Base-by-base conservation (phyloP, 2,329 filamentous ascomycete genomes). In the Colletotrichum somersetense region DNA sequence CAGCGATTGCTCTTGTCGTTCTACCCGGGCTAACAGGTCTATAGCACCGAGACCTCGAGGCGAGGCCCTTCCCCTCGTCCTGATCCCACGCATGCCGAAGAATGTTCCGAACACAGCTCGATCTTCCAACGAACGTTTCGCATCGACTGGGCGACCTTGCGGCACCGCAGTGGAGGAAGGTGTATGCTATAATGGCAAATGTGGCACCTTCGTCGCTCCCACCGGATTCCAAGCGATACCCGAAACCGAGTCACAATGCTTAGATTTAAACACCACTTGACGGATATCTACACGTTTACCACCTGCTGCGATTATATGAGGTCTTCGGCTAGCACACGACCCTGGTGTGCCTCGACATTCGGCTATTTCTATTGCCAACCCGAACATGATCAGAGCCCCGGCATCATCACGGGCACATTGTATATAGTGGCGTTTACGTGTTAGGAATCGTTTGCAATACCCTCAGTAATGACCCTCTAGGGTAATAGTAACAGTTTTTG, bases 401-500 rank as follows among this genome's bases (percentile, higher is more conserved):
- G 23, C 6, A 56, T 44, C 12, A 35, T 20, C 10, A 12, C 35
- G 26, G 42, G 16, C 6, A 42, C 6, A 12, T 42, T 20, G 30
- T 50, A 16, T 12, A 16, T 3, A 30, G 11, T n/a, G 16, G 16
- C 18, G 18, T 26, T 18, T 7, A 44, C 20, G 6, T 23, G 0
- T 12, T n/a, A 5, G 18, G 12, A 18, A 35, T 1, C 14, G 16
- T 26, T 30, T 20, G 10, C 10, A 35, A 20, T 5, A 26, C 5
- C 3, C 16, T 68, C 62, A 83, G 42, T 79, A 83, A 20, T 83
- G 80, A 1, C 76, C 80, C 59, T 84, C 83, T 3, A 86, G 59
- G 0, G 83, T 82, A 74, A 86, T 75, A 0, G 84, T 86, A 3
- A 83, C 84, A 8, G 80, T 83, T 77, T 86, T 86, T 2, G 83